Base-by-base conservation (phyloP, 2,329 filamentous ascomycete species). In the Penicillium oxalicum region DNA sequence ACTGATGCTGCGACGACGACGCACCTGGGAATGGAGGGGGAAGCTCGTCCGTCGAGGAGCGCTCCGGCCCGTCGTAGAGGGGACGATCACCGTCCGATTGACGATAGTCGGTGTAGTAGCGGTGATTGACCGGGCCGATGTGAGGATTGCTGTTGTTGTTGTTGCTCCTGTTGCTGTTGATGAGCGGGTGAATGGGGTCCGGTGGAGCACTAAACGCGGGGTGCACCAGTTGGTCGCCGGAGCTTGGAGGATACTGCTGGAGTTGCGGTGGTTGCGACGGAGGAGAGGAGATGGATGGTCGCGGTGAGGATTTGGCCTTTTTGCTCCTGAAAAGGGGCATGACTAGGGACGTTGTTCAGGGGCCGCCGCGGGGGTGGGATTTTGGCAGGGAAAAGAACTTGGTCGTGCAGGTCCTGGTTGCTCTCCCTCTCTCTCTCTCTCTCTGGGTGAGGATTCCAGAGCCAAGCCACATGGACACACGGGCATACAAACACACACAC, bases 241-340 rank as follows among this genome's bases (percentile, higher is more conserved):
- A 61, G 18, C 55, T 57, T 37, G 45, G 50, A 44, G 54, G 34
- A 34, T 48, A 50, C 13, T 32, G 29, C 29, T 32, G 29, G 11
- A 11, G 29, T 32, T 32, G 29, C 11, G 29, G 11, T 11, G 29
- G 29, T 2, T 46, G 52, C 40, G 44, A 42, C 2, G 45, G 27
- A 9, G 57, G 51, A 45, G 40, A 42, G 5, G 45, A 24, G 12
- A 55, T 51, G 32, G 51, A 44, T 43, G 47, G 42, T 38, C 52
- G 46, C 6, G 50, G 44, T 9, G 58, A 50, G 26, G 57, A 50
- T 40, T 57, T 60, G 39, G 49, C 45, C 40, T 50, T 60, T 50
- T 56, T 59, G 45, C 48, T 60, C 51, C 53, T 62, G 48, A 62
- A 61, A 45, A 63, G 47, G 52, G 53, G 60, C 61, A 63, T 63